A percentile compares a stretch with the other conserved stretches of the same genome.
Evolutionary conservation across 768 basidiomycete genomes (phyloP).

Genomic region (Strobilomyces echinocephalus): DNA sequence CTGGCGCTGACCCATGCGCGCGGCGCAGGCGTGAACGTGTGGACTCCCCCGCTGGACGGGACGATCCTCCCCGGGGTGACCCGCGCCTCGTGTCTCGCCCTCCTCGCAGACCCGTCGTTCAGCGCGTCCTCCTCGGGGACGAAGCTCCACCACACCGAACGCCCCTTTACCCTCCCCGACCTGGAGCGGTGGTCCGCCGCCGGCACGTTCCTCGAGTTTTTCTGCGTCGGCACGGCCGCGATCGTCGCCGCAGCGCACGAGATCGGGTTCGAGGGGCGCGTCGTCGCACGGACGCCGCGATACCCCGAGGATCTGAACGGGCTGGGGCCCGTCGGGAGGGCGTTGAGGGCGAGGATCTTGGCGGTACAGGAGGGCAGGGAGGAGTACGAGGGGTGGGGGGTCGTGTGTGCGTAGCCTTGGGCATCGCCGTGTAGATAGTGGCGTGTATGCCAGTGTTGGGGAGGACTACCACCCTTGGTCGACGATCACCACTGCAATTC

Average conservation of each 20-base stretch:
- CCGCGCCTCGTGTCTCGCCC: constrained; percentile 78
- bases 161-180: constrained; percentile 54
- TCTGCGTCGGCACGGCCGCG: constrained; percentile 82
- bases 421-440: no score
- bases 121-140: constrained; percentile 9
- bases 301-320: constrained; percentile 36
- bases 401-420: constrained; percentile 24
- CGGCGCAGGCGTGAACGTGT: constrained; percentile 52
- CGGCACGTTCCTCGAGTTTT: constrained; percentile 74
- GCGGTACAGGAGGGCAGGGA: constrained; percentile 69
- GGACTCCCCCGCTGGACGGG: constrained; percentile 87
- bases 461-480: no score
- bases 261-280: constrained; percentile 68
- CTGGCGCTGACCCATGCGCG: no score
- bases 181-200: constrained; percentile 49
- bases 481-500: no score
- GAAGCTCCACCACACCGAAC: constrained; percentile 44
- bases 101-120: constrained; percentile 24
- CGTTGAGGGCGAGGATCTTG: constrained; percentile 66
- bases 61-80: constrained; percentile 93
- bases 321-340: constrained; percentile 56
- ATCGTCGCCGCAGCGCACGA: constrained; percentile 68
- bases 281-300: constrained; percentile 59
- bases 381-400: constrained; percentile 64
- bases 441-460: no score